phyloP scores from a whole-genome alignment of 78 protist species.

The Polysphondylium violaceum region DNA sequence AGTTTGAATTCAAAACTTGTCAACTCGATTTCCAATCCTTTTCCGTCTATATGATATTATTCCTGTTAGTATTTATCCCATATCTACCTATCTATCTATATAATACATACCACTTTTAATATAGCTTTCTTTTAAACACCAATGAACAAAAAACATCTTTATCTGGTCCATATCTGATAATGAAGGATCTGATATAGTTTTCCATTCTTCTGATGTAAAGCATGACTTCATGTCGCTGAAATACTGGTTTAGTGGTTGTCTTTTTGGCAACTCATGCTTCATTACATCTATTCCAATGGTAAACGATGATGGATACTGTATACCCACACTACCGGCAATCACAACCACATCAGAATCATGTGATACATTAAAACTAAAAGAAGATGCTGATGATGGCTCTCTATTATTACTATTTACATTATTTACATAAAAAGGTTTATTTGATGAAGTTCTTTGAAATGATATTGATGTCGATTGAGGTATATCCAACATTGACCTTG shows the following conservation, averaged over 20 bases:
- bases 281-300: slow-evolving; percentile 61
- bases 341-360: slow-evolving; percentile 57
- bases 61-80: background rate
- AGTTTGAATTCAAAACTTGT: slow-evolving; percentile 23
- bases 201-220: slow-evolving; percentile 68
- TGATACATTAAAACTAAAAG: slow-evolving; percentile 43
- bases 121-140: slow-evolving; percentile 79
- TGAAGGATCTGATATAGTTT: background rate
- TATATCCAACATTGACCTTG: background rate
- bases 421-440: slow-evolving; percentile 20
- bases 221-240: slow-evolving; percentile 22
- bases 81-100: background rate
- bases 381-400: background rate
- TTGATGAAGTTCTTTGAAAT: slow-evolving; percentile 14
- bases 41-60: slow-evolving; percentile 11
- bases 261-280: slow-evolving; percentile 33
- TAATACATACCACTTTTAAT: slow-evolving; percentile 34
- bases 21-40: slow-evolving; percentile 30
- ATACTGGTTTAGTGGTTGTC: slow-evolving; percentile 29
- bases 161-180: too few species aligned
- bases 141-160: slow-evolving; percentile 29
- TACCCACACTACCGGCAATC: background rate
- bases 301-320: too few species aligned
- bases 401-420: background rate
- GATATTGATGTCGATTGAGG: background rate